Base-by-base conservation (phyloP, 225 moss, liverwort and hornwort species). In the Sphagnum tenellum region DNA sequence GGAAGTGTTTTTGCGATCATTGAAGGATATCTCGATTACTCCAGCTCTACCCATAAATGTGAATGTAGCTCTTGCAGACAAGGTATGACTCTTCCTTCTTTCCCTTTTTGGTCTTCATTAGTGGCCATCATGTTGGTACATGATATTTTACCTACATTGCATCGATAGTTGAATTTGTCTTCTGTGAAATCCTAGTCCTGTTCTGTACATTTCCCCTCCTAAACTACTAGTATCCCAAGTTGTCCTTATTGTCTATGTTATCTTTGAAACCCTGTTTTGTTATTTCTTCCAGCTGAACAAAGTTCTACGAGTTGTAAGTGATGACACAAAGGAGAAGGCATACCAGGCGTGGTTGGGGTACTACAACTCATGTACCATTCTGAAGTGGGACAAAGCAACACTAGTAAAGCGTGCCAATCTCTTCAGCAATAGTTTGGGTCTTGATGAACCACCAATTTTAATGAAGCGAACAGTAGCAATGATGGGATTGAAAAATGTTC, bases 341-440 rank as follows among this genome's bases (percentile, higher is more conserved):
- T 98, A 98, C 61, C 72, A 75, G 70, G 92, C 96, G 12, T 98
- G 96, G 96, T 70, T 98, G 74, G 96, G 96, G 45, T 98, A 92
- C 71, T 98, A 98, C 79, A 92, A 90, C 56, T 82, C 96, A 14
- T 92, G 89, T 67, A 65, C n/a, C 57, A 61, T 77, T 56, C 65
- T 92, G 13, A 46, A 74, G 55, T 85, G 92, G 85, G 81, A 70
- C 65, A 98, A 87, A 71, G 60, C 73, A 47, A 89, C 92, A 62
- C 79, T 98, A 0, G 96, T 98, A 67, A 67, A 77, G 47, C 74
- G 88, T 57, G 96, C 92, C n/a, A 98, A 98, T 61, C 44, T 79
- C 4, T 98, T 85, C 60, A 98, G 96, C 80, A 65, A 65, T 44
- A 79, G 84, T 4, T 66, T 98, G 68, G 96, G 96, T 46, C 63